Evolutionary conservation across 768 basidiomycete genomes (phyloP), one percentile per base, ranked within the genome.

Genomic region (Suillus ampliporus): DNA sequence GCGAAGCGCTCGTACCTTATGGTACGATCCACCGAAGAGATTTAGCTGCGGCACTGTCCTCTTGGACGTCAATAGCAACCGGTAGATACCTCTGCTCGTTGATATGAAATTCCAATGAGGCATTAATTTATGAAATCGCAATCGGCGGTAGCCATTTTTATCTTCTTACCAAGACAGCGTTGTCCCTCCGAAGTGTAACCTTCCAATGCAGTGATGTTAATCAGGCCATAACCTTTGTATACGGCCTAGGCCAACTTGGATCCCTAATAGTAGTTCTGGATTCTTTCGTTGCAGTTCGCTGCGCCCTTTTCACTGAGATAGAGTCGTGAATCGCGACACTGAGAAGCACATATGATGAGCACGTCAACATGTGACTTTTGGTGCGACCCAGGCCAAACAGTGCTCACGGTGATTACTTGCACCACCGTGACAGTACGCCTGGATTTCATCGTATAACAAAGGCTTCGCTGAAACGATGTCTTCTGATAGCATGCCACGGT

Each of bases 401-500:
- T 38, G 37, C 26, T 54, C 53, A 41, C 54, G 54, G 54, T 56
- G 54, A 56, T 56, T 56, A 56, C 54, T 40, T 38, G 54, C 54
- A 56, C 54, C 54, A 46, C 21, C 31, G 31, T 35, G 50, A 34
- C 31, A 26, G 23, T 19, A 56, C 23, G 54, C 38, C 26, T 40
- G 38, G 38, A 56, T 40, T 56, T 56, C 54, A 56, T 56, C 23
- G 37, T 26, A 37, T 10, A 5, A 23, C 21, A 23, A 19, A 56
- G 17, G 17, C 54, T 56, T 56, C 54, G 37, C 19, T 56, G 38
- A 40, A 40, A 51, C 21, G 34, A n/a, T n/a, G 19, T n/a, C 54
- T 56, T 56, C 54, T 56, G 54, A 56, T 56, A 56, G 54, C 23
- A 26, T 37, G 35, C 53, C 53, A 54, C 37, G 37, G 35, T 26